These are phyloP conservation scores for Begonia loranthoides DNA, from an alignment of 306 rosid genomes.

Conservation along the genomic window DNA sequence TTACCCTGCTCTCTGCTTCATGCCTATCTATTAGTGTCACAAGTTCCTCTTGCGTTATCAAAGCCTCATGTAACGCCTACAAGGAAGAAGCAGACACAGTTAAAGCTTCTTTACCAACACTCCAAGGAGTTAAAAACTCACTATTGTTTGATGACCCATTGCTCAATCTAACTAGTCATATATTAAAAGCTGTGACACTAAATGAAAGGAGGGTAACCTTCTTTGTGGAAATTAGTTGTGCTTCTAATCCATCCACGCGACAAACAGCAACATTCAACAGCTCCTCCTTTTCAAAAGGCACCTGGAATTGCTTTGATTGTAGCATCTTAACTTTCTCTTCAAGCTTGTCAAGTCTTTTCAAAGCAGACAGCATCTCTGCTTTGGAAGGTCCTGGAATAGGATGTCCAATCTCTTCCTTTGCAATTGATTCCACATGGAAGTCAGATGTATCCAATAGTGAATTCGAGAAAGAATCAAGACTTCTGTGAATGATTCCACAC, in stretches of 20 bases:
- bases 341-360: conserved; percentile 51
- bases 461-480: conserved; percentile 12
- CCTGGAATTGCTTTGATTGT: conserved; percentile 54
- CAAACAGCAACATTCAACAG: conserved; percentile 79
- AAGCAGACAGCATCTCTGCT: conserved; percentile 34
- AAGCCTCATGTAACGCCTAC: conserved; percentile 72
- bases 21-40: conserved; percentile 62
- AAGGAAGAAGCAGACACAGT: neutral
- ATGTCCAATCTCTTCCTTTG: conserved; percentile 29
- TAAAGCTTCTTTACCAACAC: no score
- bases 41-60: conserved; percentile 84
- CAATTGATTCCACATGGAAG: conserved; percentile 14
- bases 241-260: conserved; percentile 83
- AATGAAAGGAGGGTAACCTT: no score
- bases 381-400: conserved; percentile 26
- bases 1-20: conserved; percentile 38
- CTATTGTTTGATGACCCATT: no score
- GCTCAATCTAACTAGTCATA: no score
- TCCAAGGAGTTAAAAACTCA: no score
- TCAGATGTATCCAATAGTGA: conserved; percentile 17
- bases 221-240: conserved; percentile 73
- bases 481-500: conserved; percentile 19
- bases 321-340: conserved; percentile 61
- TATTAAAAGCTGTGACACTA: no score
- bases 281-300: conserved; percentile 85